These are phyloP conservation scores for Solanum verrucosum DNA, from an alignment of 257 asterid species.

Conservation along the genomic window DNA sequence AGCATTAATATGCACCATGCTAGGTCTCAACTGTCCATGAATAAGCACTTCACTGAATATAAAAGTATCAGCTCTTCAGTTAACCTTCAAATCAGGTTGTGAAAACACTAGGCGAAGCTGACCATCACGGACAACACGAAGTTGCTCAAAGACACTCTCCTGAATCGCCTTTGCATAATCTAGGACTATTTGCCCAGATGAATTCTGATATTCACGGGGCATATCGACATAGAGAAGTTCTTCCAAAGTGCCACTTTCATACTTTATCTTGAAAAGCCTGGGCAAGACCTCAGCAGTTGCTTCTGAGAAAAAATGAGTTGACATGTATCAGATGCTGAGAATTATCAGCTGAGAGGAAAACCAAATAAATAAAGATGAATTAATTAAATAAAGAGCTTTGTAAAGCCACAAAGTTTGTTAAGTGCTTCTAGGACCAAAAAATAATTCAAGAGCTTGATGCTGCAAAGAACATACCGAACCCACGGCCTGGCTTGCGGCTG, in stretches of 20 bases:
- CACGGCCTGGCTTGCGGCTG: constrained; percentile 97
- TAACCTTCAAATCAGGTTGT: constrained; percentile 79
- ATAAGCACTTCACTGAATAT: not conserved
- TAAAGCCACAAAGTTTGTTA: not conserved
- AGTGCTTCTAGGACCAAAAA: not conserved
- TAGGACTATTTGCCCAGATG: constrained; percentile 88
- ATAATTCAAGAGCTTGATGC: not conserved
- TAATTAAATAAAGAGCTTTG: not conserved
- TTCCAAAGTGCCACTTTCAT: constrained; percentile 92
- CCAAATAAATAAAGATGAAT: not conserved
- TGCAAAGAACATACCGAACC: constrained; percentile 58
- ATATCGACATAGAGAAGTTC: constrained; percentile 91
- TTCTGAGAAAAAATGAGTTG: constrained; percentile 40
- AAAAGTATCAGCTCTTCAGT: not conserved
- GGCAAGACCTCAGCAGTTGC: constrained; percentile 94
- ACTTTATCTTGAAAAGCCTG: constrained; percentile 76
- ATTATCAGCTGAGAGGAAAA: not conserved
- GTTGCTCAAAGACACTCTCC: constrained; percentile 94
- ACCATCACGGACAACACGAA: constrained; percentile 97
- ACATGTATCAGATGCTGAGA: constrained; percentile 5
- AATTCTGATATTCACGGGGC: constrained; percentile 90
- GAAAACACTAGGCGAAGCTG: constrained; percentile 89
- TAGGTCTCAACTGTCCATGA: not conserved
- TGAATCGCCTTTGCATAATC: constrained; percentile 95
- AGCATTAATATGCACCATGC: not conserved